Evolutionary conservation across 352 stramenopile species (phyloP), one percentile per base, ranked within the genome.

Genomic region (Globisporangium takayamanum): DNA sequence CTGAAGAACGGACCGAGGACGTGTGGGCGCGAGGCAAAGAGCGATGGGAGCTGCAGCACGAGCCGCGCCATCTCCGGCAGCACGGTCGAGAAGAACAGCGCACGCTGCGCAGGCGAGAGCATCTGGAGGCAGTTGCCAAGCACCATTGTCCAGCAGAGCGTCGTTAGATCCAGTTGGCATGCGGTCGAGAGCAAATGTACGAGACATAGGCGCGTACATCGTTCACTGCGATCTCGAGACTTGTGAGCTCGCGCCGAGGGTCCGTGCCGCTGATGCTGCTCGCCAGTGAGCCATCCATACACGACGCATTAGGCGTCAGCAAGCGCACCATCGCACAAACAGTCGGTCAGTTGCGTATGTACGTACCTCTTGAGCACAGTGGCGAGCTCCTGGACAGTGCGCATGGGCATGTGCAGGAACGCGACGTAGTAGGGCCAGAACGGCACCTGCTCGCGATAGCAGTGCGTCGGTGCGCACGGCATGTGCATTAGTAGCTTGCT

Each of bases 381-480:
- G 2, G 59, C 25, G 18, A 92, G 67, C 12, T 84, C 78, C 0
- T 61, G 48, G 1, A 68, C 53, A 28, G 70, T 67, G 2, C 22
- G 55, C 41, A 88, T 86, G 2, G 80, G 80, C 18, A 69, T 57
- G 2, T 60, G 60, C 42, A 92, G 33, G 25, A 75, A 73, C 8
- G 70, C 69, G 14, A 83, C 63, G 39, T 80, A 60, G 53, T 90
- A 92, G 3, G 83, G 83, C 83, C 83, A 92, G n/a, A 86, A 45
- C 45, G 83, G 83, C 46, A 92, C 73, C 37, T 69, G 33, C 3
- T 68, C 54, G 44, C 60, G 45, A 25, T 67, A 78, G 2, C 57
- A 22, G 49, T 68, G 74, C 20, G 33, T 39, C 25, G 70, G 67
- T 12, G 80, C 87, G 49, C 66, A 89, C 2, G 83, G 83, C 22